Percentiles rank a stretch among this genome's conserved stretches.
Evolutionary conservation across 164 flowering plant genomes (phyloP).

Genomic region (Piper longum): DNA sequence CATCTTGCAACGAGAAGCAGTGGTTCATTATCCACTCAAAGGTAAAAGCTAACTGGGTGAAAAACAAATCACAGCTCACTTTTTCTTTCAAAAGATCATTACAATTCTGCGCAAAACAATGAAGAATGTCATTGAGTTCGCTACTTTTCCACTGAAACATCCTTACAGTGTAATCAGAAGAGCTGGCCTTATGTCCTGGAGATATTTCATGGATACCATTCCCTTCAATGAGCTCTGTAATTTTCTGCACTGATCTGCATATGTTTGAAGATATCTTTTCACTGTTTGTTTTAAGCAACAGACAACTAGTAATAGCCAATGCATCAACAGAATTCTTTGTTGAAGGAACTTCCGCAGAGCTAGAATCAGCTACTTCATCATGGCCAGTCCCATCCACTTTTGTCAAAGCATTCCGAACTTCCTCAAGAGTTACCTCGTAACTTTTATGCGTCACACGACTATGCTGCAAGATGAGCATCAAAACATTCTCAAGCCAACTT

Average conservation of each 20-base stretch:
- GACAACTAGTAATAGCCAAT: slow-evolving; percentile 9
- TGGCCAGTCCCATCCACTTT: slow-evolving; percentile 6
- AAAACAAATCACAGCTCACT: slow-evolving; percentile 30
- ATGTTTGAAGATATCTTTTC: slow-evolving; percentile 21
- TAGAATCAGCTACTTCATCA: slow-evolving; percentile 19
- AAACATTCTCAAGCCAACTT: slow-evolving; percentile 59
- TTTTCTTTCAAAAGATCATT: slow-evolving; percentile 34
- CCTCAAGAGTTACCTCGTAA: slow-evolving; percentile 43
- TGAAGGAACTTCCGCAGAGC: slow-evolving; percentile 22
- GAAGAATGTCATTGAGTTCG: slow-evolving; percentile 37
- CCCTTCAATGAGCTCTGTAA: slow-evolving; percentile 65
- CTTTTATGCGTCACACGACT: slow-evolving; percentile 33
- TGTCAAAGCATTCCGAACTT: slow-evolving; percentile 35
- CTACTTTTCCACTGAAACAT: slow-evolving; percentile 60
- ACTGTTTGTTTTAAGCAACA: slow-evolving; percentile 11
- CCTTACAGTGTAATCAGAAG: slow-evolving; percentile 36
- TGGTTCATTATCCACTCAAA: slow-evolving; percentile 60
- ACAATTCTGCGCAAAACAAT: slow-evolving; percentile 30
- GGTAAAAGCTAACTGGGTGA: slow-evolving; percentile 26
- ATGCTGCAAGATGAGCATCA: slow-evolving; percentile 40
- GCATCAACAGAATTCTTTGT: slow-evolving; percentile 13
- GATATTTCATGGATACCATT: slow-evolving; percentile 17
- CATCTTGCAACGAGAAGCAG: slow-evolving; percentile 44
- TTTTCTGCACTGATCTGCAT: slow-evolving; percentile 36
- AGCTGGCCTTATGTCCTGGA: slow-evolving; percentile 15